Evolutionary conservation across 495 filamentous ascomycete species (phyloP).

Genomic region (Darksidea phi): DNA sequence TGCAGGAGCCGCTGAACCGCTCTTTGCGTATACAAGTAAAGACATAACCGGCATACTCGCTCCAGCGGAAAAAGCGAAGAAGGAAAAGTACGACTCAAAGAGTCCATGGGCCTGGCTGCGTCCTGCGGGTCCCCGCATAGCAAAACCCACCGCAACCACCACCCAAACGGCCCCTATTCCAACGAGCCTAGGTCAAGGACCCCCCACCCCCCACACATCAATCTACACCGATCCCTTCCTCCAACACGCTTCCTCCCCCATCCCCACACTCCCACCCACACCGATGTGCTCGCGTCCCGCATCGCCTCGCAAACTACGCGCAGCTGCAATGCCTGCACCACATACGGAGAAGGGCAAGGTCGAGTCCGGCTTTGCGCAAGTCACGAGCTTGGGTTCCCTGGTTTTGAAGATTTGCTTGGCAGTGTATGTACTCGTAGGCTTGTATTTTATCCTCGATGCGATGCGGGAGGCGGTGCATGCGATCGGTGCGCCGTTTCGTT

Average conservation of each 20-base stretch:
- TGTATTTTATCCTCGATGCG: constrained; percentile 33
- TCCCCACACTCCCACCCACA: constrained; percentile 13
- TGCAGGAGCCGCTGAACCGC: neutral
- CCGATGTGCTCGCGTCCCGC: constrained; percentile 8
- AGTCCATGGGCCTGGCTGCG: constrained; percentile 27
- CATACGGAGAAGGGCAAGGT: constrained; percentile 6
- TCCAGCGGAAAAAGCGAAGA: neutral
- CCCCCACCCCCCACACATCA: neutral
- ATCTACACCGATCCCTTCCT: constrained; percentile 28
- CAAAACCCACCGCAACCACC: constrained; percentile 3
- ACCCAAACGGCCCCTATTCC: neutral
- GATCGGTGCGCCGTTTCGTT: constrained; percentile 18
- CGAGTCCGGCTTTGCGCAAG: constrained; percentile 12
- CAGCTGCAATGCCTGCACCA: neutral
- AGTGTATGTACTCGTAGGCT: constrained; percentile 25
- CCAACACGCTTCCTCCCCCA: constrained; percentile 5
- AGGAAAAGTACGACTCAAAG: neutral
- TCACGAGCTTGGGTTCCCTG: constrained; percentile 6
- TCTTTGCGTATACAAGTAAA: constrained; percentile 3
- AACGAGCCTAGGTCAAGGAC: neutral
- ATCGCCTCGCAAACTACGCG: constrained; percentile 15
- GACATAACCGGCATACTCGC: constrained; percentile 6
- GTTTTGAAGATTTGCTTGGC: constrained; percentile 28
- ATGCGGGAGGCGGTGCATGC: constrained; percentile 22
- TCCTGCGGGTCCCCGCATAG: constrained; percentile 5